Evolutionary conservation across 139 green algal species (phyloP).

Genomic region (Tetradesmus obliquus): DNA sequence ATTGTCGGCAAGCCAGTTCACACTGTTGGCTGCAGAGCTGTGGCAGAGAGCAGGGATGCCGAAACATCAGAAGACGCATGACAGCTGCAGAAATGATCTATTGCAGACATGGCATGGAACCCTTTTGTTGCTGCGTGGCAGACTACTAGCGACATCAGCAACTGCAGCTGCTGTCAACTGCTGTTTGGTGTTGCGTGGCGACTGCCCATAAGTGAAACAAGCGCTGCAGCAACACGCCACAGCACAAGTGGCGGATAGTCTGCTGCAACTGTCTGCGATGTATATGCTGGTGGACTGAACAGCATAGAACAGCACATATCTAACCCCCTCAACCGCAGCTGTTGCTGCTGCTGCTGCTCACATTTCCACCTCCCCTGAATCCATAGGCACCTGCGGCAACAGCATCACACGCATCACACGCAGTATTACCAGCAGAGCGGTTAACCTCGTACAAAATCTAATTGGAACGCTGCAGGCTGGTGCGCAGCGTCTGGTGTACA

Average conservation of each 20-base stretch:
- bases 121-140: no score
- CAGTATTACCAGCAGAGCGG: neutral
- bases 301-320: no score
- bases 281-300: neutral
- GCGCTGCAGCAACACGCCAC: neutral
- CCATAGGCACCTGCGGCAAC: conserved; percentile 48
- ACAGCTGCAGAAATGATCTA: neutral
- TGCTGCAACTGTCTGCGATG: neutral
- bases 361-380: conserved; percentile 63
- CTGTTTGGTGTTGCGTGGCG: no score
- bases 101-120: neutral
- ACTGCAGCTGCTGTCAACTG: neutral
- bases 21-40: neutral
- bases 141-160: neutral
- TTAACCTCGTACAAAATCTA: neutral
- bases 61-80: no score
- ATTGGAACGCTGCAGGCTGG: neutral
- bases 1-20: neutral
- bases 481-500: neutral
- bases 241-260: no score
- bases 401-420: neutral
- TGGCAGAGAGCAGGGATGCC: neutral
- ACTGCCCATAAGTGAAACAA: neutral
- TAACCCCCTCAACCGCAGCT: neutral
- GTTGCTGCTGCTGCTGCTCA: conserved; percentile 29